Evolutionary conservation across 345 rosid genomes (phyloP).

Genomic region (Noccaea bulbosa): DNA sequence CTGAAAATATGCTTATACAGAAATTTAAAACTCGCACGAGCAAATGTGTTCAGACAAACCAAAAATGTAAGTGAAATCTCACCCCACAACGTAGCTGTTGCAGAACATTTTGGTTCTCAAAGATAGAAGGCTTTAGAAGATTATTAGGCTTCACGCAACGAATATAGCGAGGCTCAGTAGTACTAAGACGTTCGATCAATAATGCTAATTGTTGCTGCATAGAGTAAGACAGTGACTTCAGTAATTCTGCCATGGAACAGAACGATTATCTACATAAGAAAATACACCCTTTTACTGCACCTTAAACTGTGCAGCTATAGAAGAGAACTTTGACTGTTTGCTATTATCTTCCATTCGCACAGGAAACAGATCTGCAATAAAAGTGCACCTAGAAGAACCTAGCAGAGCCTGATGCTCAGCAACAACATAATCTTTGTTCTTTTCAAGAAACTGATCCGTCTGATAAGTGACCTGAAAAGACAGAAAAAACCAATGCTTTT

Average conservation of each 20-base stretch:
- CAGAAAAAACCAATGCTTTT: constrained; percentile 24
- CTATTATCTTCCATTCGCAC: constrained; percentile 69
- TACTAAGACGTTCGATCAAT: constrained; percentile 85
- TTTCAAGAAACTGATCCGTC: constrained; percentile 90
- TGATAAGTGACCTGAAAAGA: constrained; percentile 88
- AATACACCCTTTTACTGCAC: constrained; percentile 46
- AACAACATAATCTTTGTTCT: constrained; percentile 94
- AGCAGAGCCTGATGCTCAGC: constrained; percentile 95
- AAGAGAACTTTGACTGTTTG: constrained; percentile 86
- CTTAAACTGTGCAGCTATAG: constrained; percentile 96
- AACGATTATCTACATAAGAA: constrained; percentile 13
- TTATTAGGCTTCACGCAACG: constrained; percentile 97
- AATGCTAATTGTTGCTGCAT: constrained; percentile 84
- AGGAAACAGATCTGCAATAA: constrained; percentile 78
- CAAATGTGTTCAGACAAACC: constrained; percentile 14
- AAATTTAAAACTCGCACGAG: constrained; percentile 10
- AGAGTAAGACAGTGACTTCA: constrained; percentile 37
- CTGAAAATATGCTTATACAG: constrained; percentile 45
- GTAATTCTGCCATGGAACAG: constrained; percentile 3
- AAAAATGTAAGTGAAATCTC: constrained; percentile 43
- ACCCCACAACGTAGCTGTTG: constrained; percentile 99
- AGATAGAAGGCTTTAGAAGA: constrained; percentile 88
- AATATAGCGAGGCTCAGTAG: constrained; percentile 94
- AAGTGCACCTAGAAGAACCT: constrained; percentile 79
- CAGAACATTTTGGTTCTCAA: constrained; percentile 80